Evolutionary conservation across 2,329 filamentous ascomycete genomes (phyloP).

Genomic region (Botrytis byssoidea): DNA sequence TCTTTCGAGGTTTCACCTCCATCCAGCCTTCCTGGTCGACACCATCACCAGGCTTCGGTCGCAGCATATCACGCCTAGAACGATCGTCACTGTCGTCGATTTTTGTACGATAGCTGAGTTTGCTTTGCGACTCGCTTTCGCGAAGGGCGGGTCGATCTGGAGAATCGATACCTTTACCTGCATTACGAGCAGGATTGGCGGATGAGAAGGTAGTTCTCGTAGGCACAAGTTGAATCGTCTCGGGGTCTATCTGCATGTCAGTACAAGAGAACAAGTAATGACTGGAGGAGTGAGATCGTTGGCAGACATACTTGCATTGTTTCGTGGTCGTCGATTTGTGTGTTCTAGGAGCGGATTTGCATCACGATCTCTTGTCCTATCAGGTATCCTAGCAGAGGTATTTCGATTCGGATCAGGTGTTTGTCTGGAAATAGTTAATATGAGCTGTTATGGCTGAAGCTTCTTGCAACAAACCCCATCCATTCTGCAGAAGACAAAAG

Average conservation of each 20-base stretch:
- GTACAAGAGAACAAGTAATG: conserved; percentile 25
- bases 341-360: conserved; percentile 37
- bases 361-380: conserved; percentile 46
- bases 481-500: conserved; percentile 87
- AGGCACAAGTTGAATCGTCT: conserved; percentile 83
- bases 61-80: conserved; percentile 46
- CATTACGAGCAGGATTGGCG: conserved; percentile 56
- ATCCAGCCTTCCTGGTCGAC: conserved; percentile 74
- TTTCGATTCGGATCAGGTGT: conserved; percentile 37
- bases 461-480: conserved; percentile 72
- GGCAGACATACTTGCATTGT: conserved; percentile 52
- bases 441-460: background rate
- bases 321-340: conserved; percentile 49
- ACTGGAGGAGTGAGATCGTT: conserved; percentile 18
- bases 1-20: conserved; percentile 71
- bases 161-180: conserved; percentile 42
- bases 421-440: conserved; percentile 33
- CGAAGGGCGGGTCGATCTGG: conserved; percentile 47
- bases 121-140: conserved; percentile 55
- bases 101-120: conserved; percentile 58
- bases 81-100: conserved; percentile 54
- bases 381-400: conserved; percentile 41
- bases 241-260: conserved; percentile 52
- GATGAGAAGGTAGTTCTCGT: conserved; percentile 82
- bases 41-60: conserved; percentile 51